phyloP scores from a whole-genome alignment of 1,139 yeast genomes.

The Nematodospora anomalae region DNA sequence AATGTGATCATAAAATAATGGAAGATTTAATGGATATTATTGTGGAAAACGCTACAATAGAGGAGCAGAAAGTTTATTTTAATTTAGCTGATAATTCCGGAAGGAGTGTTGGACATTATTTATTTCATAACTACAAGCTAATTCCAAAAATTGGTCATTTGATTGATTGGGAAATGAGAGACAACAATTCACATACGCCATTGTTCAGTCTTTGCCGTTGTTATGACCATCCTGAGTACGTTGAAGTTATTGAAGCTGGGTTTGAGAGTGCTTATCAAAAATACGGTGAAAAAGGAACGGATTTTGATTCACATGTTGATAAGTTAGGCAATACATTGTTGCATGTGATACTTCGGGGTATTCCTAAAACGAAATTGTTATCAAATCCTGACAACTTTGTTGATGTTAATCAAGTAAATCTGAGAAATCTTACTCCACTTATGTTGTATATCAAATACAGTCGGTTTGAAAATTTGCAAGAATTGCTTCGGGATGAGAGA shows the following conservation, averaged over 20 bases:
- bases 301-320: slow-evolving; percentile 67
- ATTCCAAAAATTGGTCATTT: slow-evolving; percentile 56
- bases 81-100: slow-evolving; percentile 50
- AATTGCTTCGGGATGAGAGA: slow-evolving; percentile 45
- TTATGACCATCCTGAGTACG: slow-evolving; percentile 74
- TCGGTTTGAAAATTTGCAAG: slow-evolving; percentile 56
- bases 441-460: slow-evolving; percentile 72
- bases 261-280: slow-evolving; percentile 46
- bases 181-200: slow-evolving; percentile 74
- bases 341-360: slow-evolving; percentile 59
- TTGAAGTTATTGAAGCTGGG: slow-evolving; percentile 46
- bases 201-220: slow-evolving; percentile 73
- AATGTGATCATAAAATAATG: slow-evolving; percentile 45
- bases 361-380: slow-evolving; percentile 41
- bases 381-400: slow-evolving; percentile 32
- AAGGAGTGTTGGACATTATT: slow-evolving; percentile 72
- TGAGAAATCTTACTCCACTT: slow-evolving; percentile 64
- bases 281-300: slow-evolving; percentile 34
- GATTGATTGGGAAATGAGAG: slow-evolving; percentile 72
- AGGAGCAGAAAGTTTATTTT: slow-evolving; percentile 52
- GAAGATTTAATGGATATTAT: slow-evolving; percentile 50
- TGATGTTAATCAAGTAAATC: slow-evolving; percentile 65
- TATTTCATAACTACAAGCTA: slow-evolving; percentile 58
- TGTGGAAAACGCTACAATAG: slow-evolving; percentile 37
- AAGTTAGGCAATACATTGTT: slow-evolving; percentile 70